A percentile compares a stretch with the other conserved stretches of the same genome.
These are phyloP conservation scores for Basidiobolus meristosporus DNA, from an alignment of 371 early-diverging fungal genomes.

Conservation along the genomic window DNA sequence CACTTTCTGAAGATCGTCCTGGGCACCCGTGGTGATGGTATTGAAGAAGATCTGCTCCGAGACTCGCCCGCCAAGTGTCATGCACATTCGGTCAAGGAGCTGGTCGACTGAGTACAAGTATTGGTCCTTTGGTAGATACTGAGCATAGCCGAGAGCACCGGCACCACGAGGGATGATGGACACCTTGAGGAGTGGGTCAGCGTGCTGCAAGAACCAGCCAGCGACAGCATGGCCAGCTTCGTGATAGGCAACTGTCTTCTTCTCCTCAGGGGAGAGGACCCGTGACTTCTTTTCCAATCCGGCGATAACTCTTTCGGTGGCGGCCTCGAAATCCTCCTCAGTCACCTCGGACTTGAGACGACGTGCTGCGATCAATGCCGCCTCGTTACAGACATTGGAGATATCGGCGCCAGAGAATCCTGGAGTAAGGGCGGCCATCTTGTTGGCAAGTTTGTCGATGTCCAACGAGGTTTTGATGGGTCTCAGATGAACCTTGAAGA, in stretches of 20 bases:
- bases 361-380: slow-evolving; percentile 95
- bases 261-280: slow-evolving; percentile 91
- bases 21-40: slow-evolving; percentile 25
- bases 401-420: slow-evolving; percentile 97
- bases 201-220: slow-evolving; percentile 93
- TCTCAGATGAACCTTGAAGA: slow-evolving; percentile 87
- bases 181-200: slow-evolving; percentile 91
- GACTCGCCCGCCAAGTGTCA: slow-evolving; percentile 94
- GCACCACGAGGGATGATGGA: slow-evolving; percentile 94
- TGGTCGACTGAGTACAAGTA: slow-evolving; percentile 84
- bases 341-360: slow-evolving; percentile 50
- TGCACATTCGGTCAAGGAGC: slow-evolving; percentile 91
- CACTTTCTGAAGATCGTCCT: slow-evolving; percentile 82
- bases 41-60: slow-evolving; percentile 89
- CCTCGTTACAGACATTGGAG: slow-evolving; percentile 96
- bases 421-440: slow-evolving; percentile 86
- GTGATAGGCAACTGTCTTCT: slow-evolving; percentile 97
- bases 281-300: slow-evolving; percentile 94
- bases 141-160: slow-evolving; percentile 95
- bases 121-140: slow-evolving; percentile 95
- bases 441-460: slow-evolving; percentile 48
- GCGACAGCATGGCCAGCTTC: slow-evolving; percentile 98
- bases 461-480: slow-evolving; percentile 84
- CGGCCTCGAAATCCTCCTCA: slow-evolving; percentile 85
- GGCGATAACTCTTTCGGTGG: slow-evolving; percentile 96